Base-by-base conservation (phyloP, 106 monocot genomes). In the Xerophyta viscosa region DNA sequence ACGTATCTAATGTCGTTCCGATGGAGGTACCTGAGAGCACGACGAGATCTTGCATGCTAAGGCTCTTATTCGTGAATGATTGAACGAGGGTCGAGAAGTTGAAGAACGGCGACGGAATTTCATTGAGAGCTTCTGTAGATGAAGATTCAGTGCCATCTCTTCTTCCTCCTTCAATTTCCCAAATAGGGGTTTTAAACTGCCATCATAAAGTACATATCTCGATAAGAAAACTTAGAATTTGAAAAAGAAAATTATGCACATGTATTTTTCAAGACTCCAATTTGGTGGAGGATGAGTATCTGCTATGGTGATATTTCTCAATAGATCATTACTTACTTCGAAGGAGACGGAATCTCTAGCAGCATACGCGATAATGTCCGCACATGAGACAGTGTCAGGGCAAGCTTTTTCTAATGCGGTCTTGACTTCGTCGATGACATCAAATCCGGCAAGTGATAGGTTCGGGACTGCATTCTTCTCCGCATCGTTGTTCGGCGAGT, bases 281-380 rank as follows among this genome's bases (percentile, higher is more conserved):
- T 25, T 24, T 13, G 15, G 41, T 26, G 15, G 42, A 13, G 12
- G 31, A 18, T 4, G 36, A 56, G 37, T 48, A 20, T 48, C 2
- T 48, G 14, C 10, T 4, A 30, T 56, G 14, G 14, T 36, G 29
- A 17, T 14, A 54, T 8, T 37, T n/a, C n/a, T n/a, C n/a, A n/a
- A n/a, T n/a, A n/a, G n/a, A n/a, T n/a, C n/a, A n/a, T 33, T 42
- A 27, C 28, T 46, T 46, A 68, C 78, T 45, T 71, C 62, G 41
- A 65, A 77, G 22, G 81, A 72, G 19, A 77, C 69, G 0, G 64
- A 42, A 48, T 77, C 77, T 53, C 72, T 52, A 15, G 82, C 68
- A 14, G 82, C 72, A 29, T 77, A 25, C 25, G 82, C 77, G 3
- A 82, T 25, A n/a, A 82, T 69, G 41, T 82, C 77, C 1, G 82